Evolutionary conservation across 306 rosid genomes (phyloP).

Genomic region (Cyclanthera cordifolia): DNA sequence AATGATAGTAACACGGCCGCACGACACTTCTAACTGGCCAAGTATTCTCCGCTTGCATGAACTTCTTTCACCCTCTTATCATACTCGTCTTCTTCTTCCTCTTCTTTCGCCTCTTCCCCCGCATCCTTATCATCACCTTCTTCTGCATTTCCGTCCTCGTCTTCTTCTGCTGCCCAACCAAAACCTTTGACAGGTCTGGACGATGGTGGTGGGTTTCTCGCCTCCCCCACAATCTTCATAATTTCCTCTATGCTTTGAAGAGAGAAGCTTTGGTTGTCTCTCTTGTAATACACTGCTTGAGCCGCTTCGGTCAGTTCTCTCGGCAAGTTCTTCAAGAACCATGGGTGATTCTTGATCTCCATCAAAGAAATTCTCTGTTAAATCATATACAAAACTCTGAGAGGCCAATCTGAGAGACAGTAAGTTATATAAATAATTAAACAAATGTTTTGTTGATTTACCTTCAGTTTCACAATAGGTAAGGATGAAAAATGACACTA

Average conservation of each 20-base stretch:
- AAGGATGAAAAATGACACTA: background rate
- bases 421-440: background rate
- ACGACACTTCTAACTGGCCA: background rate
- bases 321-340: conserved; percentile 74
- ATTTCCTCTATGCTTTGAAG: conserved; percentile 50
- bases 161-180: conserved; percentile 51
- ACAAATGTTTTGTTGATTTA: background rate
- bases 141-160: conserved; percentile 12
- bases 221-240: conserved; percentile 68
- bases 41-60: conserved; percentile 9
- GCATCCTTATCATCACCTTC: conserved; percentile 25
- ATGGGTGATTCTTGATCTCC: conserved; percentile 72
- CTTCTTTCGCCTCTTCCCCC: conserved; percentile 29
- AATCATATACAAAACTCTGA: background rate
- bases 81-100: conserved; percentile 36
- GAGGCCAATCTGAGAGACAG: background rate
- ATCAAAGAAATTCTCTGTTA: conserved; percentile 48
- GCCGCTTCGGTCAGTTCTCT: conserved; percentile 63
- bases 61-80: conserved; percentile 12
- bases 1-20: background rate
- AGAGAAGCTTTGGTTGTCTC: conserved; percentile 52
- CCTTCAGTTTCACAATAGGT: background rate
- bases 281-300: conserved; percentile 50
- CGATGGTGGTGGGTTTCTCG: conserved; percentile 53
- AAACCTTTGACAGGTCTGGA: conserved; percentile 47